phyloP scores from a whole-genome alignment of 1,284 basidiomycete species.

The Pseudozyma flocculosa region DNA sequence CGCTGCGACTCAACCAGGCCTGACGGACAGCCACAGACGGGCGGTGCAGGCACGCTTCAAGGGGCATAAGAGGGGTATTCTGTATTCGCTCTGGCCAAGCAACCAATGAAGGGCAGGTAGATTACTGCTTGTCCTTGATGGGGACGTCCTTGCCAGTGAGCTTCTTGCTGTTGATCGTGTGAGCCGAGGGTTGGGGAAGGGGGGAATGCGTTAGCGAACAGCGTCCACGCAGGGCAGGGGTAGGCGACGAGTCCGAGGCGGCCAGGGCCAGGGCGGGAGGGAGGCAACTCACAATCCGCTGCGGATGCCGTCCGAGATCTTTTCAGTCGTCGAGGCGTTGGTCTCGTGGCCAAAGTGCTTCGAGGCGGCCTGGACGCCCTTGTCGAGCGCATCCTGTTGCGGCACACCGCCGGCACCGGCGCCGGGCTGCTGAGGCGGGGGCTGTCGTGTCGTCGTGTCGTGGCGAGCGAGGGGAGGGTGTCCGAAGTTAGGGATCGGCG shows the following conservation, averaged over 20 bases:
- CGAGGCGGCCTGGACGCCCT: constrained; percentile 25
- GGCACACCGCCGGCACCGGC: constrained; percentile 7
- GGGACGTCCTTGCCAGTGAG: constrained; percentile 46
- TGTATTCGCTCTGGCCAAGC: too few species aligned
- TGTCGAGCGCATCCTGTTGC: constrained; percentile 47
- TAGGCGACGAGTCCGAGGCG: too few species aligned
- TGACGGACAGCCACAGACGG: neutral
- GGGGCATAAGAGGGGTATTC: constrained; percentile 3
- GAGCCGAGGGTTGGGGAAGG: neutral
- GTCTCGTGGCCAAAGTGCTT: constrained; percentile 40
- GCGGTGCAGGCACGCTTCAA: constrained; percentile 3
- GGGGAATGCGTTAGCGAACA: neutral
- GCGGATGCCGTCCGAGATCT: constrained; percentile 49
- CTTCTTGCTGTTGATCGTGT: constrained; percentile 32
- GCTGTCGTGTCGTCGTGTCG: too few species aligned
- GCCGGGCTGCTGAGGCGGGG: constrained; percentile 13
- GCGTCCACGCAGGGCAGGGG: too few species aligned
- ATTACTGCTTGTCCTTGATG: constrained; percentile 51
- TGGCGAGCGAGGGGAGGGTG: too few species aligned
- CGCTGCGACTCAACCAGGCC: constrained; percentile 1
- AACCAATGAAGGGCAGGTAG: too few species aligned
- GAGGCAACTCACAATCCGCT: constrained; percentile 24
- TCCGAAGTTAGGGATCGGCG: too few species aligned
- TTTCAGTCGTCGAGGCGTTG: constrained; percentile 32
- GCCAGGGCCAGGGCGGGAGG: too few species aligned